phyloP scores from a whole-genome alignment of 345 rosid species.

The Garcia nutans region DNA sequence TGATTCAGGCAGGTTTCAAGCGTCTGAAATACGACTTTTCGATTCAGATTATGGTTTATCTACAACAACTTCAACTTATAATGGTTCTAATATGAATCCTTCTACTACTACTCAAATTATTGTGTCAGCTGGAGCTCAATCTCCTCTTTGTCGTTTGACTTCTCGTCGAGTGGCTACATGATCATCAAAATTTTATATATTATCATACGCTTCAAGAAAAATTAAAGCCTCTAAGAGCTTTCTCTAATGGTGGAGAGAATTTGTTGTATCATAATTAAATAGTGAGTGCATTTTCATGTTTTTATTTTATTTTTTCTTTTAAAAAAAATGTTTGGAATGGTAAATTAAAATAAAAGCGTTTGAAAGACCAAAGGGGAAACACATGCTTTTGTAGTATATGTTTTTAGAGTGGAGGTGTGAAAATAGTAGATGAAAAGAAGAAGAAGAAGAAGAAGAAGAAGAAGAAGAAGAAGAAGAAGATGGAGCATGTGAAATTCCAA shows the following conservation, averaged over 20 bases:
- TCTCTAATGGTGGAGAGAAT: too few species aligned
- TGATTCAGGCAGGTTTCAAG: conserved; percentile 70
- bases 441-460: not conserved
- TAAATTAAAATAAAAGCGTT: conserved; percentile 25
- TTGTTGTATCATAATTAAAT: not conserved
- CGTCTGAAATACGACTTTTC: conserved; percentile 47
- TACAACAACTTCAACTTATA: conserved; percentile 16
- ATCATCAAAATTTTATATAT: conserved; percentile 13
- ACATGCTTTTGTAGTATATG: conserved; percentile 22
- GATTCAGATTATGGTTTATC: conserved; percentile 44
- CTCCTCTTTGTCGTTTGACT: conserved; percentile 50
- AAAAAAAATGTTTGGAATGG: not conserved
- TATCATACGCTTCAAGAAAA: too few species aligned
- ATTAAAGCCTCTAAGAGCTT: too few species aligned
- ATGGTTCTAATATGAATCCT: conserved; percentile 17
- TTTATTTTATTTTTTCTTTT: not conserved
- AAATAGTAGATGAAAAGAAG: too few species aligned
- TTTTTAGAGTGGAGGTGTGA: conserved; percentile 6
- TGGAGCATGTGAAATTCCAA: conserved; percentile 36
- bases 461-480: not conserved
- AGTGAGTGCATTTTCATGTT: not conserved
- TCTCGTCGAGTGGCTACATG: conserved; percentile 50
- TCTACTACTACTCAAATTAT: conserved; percentile 37
- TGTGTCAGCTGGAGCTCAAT: conserved; percentile 53
- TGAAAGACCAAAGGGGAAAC: conserved; percentile 38